Percentiles rank a stretch among this genome's conserved stretches.
Evolutionary conservation across 2,329 filamentous ascomycete genomes (phyloP).

Genomic region (Daldinia eschscholtzii): DNA sequence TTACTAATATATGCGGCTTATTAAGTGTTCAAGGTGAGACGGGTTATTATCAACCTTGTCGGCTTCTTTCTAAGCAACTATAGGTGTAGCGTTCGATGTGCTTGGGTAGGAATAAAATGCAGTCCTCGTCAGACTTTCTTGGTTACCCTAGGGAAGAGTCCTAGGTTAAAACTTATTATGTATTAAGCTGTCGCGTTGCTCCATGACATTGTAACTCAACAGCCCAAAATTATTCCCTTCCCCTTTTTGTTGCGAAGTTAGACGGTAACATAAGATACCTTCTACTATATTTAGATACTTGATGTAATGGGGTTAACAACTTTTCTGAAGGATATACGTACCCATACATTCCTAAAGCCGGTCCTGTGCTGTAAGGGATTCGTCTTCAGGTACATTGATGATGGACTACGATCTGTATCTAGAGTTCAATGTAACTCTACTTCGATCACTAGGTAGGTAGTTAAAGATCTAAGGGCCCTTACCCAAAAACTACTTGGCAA

Average conservation of each 20-base stretch:
- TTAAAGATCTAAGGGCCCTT: conserved; percentile 2
- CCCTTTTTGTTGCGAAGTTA: background rate
- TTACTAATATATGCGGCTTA: background rate
- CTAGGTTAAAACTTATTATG: background rate
- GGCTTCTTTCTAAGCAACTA: background rate
- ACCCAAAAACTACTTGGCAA: background rate
- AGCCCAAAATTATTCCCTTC: background rate
- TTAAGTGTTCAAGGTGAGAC: background rate
- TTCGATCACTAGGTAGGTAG: background rate
- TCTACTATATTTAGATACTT: background rate
- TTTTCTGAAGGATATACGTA: background rate
- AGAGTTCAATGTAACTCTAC: background rate
- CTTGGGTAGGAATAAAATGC: background rate
- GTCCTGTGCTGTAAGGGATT: background rate
- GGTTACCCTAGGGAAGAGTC: background rate
- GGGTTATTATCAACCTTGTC: background rate
- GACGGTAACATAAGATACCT: background rate
- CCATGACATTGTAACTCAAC: background rate
- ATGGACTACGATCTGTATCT: background rate
- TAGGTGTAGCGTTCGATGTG: background rate
- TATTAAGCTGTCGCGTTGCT: background rate
- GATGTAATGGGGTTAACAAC: background rate
- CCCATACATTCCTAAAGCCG: background rate
- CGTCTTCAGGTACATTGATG: background rate
- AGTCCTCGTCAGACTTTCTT: conserved; percentile 1